A percentile compares a stretch with the other conserved stretches of the same genome.
phyloP scores from a whole-genome alignment of 345 rosid species.

The Pistacia vera region DNA sequence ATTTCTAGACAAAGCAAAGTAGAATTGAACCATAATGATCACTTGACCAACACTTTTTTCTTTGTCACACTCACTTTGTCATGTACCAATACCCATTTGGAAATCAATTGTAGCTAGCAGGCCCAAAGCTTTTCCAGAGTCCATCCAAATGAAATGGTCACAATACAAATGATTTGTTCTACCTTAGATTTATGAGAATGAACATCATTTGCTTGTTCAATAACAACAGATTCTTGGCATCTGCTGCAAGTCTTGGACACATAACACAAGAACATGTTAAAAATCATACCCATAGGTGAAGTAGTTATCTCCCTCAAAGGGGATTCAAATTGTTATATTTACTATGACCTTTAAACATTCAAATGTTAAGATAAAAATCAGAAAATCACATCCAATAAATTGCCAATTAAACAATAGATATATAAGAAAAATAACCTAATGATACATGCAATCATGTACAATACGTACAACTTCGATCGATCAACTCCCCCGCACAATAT shows the following conservation, averaged over 20 bases:
- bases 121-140: neutral
- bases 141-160: too few relatives aligned
- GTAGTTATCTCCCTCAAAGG: neutral
- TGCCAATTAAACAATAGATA: neutral
- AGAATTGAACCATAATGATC: too few relatives aligned
- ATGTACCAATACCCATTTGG: too few relatives aligned
- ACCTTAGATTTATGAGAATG: too few relatives aligned
- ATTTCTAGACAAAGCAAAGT: neutral
- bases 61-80: neutral
- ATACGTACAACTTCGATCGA: neutral
- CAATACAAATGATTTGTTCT: too few relatives aligned
- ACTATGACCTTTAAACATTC: neutral
- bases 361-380: neutral
- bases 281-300: too few relatives aligned
- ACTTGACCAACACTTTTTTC: neutral
- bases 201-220: too few relatives aligned
- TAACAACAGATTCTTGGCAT: too few relatives aligned
- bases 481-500: neutral
- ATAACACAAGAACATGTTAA: too few relatives aligned
- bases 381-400: neutral
- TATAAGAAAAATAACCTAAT: neutral
- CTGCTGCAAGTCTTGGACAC: too few relatives aligned
- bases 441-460: conserved; percentile 14
- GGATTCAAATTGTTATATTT: neutral
- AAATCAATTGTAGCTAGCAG: neutral